A percentile compares a stretch with the other conserved stretches of the same genome.
Evolutionary conservation across 805 yeast species (phyloP).

Genomic region (Pichia heedii): DNA sequence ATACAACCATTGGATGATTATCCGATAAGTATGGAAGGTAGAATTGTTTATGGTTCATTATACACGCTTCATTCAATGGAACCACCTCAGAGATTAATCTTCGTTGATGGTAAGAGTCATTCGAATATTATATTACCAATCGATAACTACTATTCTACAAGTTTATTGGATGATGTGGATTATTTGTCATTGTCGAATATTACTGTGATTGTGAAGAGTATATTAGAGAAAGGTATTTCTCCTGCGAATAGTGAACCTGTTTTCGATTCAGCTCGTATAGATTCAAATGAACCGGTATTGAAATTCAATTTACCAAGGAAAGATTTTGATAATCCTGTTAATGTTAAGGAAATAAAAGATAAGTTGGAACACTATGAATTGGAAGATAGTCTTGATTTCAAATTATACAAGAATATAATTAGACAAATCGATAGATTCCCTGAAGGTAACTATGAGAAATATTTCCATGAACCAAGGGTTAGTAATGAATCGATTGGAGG

Average conservation of each 20-base stretch:
- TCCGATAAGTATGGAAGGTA: conserved; percentile 21
- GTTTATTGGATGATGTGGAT: no score
- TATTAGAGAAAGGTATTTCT: no score
- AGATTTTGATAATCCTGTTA: background rate
- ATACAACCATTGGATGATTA: conserved; percentile 14
- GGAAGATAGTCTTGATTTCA: conserved; percentile 7
- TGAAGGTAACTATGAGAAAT: conserved; percentile 20
- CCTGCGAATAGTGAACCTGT: background rate
- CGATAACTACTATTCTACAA: background rate
- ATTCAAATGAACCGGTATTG: background rate
- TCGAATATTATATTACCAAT: conserved; percentile 4
- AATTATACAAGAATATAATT: conserved; percentile 6
- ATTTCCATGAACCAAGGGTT: conserved; percentile 33
- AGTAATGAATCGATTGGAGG: conserved; percentile 19
- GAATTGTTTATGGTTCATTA: conserved; percentile 27
- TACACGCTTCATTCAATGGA: conserved; percentile 25
- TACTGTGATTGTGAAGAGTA: no score
- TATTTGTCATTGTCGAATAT: no score
- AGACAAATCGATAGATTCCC: background rate
- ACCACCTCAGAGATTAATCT: conserved; percentile 22
- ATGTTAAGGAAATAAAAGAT: background rate
- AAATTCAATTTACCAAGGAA: no score
- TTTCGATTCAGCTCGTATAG: background rate
- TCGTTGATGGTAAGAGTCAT: conserved; percentile 9
- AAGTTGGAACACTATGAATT: background rate